phyloP scores from a whole-genome alignment of 495 filamentous ascomycete genomes.

The Massariosphaeria phaeospora region DNA sequence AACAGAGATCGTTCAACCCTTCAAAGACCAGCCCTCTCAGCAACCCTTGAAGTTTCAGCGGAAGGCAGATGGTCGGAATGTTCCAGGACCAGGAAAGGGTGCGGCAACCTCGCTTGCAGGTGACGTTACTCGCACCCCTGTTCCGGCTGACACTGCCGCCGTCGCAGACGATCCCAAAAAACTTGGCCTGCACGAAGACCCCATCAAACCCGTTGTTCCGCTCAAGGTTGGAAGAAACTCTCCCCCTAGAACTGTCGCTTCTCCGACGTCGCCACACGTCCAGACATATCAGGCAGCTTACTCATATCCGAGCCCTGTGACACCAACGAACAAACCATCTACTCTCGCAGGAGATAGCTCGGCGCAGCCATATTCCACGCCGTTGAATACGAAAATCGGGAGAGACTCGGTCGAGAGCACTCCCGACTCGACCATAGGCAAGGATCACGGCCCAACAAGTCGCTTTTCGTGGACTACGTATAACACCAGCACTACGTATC shows the following conservation, averaged over 20 bases:
- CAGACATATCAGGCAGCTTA: conserved; percentile 14
- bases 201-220: conserved; percentile 39
- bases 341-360: background rate
- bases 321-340: conserved; percentile 17
- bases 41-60: conserved; percentile 15
- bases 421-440: conserved; percentile 11
- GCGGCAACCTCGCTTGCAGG: conserved; percentile 20
- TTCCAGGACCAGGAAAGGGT: background rate
- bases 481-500: conserved; percentile 50
- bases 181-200: conserved; percentile 31
- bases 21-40: conserved; percentile 30
- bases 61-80: conserved; percentile 4
- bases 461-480: conserved; percentile 73
- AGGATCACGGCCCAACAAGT: conserved; percentile 50
- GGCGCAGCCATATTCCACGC: conserved; percentile 7
- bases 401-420: conserved; percentile 27
- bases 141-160: conserved; percentile 22
- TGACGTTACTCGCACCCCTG: conserved; percentile 14
- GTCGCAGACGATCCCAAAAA: conserved; percentile 26
- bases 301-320: conserved; percentile 25
- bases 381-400: conserved; percentile 15
- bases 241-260: conserved; percentile 35
- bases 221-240: conserved; percentile 39
- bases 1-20: conserved; percentile 42
- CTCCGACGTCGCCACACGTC: conserved; percentile 28